phyloP scores from a whole-genome alignment of 352 stramenopile species.

The Phytophthora capsici region DNA sequence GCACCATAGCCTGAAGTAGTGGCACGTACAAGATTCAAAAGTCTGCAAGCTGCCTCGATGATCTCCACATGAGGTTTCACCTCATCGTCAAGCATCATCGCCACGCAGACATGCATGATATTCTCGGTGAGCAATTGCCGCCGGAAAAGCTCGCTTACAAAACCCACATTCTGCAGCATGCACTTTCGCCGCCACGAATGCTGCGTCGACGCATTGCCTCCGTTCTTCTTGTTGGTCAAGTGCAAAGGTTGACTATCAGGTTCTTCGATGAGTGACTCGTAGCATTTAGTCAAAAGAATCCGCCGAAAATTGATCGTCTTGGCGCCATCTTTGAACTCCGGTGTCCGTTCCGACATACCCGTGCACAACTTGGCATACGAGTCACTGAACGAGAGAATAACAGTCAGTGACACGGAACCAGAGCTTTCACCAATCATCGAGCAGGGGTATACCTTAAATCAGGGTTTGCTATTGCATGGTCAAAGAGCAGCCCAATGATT shows the following conservation, averaged over 20 bases:
- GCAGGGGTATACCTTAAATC: conserved; percentile 52
- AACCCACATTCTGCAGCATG: conserved; percentile 77
- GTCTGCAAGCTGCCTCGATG: conserved; percentile 69
- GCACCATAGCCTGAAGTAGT: too few relatives aligned
- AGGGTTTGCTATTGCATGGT: conserved; percentile 73
- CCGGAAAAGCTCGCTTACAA: conserved; percentile 82
- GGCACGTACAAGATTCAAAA: conserved; percentile 59
- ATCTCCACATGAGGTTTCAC: conserved; percentile 64
- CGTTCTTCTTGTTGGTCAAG: conserved; percentile 23
- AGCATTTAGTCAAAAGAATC: conserved; percentile 80
- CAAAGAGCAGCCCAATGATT: conserved; percentile 70
- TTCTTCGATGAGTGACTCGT: conserved; percentile 83
- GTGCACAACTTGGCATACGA: conserved; percentile 68
- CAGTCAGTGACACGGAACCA: neutral
- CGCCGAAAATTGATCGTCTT: conserved; percentile 87
- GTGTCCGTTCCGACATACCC: conserved; percentile 68
- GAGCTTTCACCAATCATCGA: neutral
- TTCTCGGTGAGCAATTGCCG: conserved; percentile 83
- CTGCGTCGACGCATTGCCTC: conserved; percentile 31
- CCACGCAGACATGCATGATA: conserved; percentile 85
- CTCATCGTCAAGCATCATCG: conserved; percentile 87
- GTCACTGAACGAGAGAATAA: conserved; percentile 38
- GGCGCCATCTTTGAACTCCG: conserved; percentile 85
- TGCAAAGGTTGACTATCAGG: conserved; percentile 39
- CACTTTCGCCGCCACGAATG: conserved; percentile 78